Evolutionary conservation across 73 alveolate genomes (phyloP), one percentile per base, ranked within the genome.

Genomic region (Paraurostyla sp.): DNA sequence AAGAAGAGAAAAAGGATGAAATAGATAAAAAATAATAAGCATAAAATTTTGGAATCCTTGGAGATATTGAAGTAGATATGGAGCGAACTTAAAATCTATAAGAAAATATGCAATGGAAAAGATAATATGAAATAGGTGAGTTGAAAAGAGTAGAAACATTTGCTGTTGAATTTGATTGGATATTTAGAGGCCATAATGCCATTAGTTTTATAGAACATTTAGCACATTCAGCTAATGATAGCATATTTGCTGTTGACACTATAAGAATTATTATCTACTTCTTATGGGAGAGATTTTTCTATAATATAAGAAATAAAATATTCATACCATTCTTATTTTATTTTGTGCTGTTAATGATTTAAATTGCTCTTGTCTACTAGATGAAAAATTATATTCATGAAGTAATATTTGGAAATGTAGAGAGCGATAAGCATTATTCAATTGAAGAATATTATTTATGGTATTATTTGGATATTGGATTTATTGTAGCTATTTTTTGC

Each of bases 111-210:
- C 25, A 65, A 23, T 65, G 82, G 82, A 65, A 40, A 65, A 65
- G 41, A 38, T 35, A 65, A 40, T 65, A 11, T 38, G 82, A 65
- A 38, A 33, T 38, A 3, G 82, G 82, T 0, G 82, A 65, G 23
- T 35, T 36, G 0, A 73, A 73, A 73, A 73, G 86, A 73, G 86
- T 73, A n/a, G 86, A 73, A 45, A 73, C 71, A 11, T 73, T 48
- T 25, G 86, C 86, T n/a, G 52, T 73, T 0, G 86, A 73, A 46
- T 73, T 73, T 73, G 86, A 73, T 73, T 73, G 86, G 86, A 49
- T 73, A 7, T 73, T 73, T 30, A 43, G 71, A 48, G 86, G 86
- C 4, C 32, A 49, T 29, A 48, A 73, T 48, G 86, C 86, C 0
- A 30, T 48, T 16, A 73, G 71, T 29, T 73, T 73, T 73, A 73